Base-by-base conservation (phyloP, 2,329 filamentous ascomycete species). In the Paraphaeosphaeria sporulosa region DNA sequence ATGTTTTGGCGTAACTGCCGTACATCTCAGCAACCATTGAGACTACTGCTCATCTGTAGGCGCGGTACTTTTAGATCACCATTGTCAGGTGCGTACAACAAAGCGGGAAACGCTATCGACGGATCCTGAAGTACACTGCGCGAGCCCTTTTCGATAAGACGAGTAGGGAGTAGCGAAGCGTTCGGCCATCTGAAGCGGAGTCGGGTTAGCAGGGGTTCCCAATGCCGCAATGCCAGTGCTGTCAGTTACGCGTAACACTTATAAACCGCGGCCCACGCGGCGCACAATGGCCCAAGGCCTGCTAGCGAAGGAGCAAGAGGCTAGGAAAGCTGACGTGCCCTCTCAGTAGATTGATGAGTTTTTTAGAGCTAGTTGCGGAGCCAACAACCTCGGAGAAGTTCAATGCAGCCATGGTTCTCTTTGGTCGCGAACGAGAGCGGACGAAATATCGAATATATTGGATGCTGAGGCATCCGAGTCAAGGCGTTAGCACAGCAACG, bases 71-170 rank as follows among this genome's bases (percentile, higher is more conserved):
- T 48, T 32, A 36, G 34, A 30, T 59, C 90, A 30, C 94, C 94
- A 46, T 86, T 80, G 74, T 96, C 92, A 0, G 92, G 89, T 0
- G 90, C 94, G 71, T 97, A 97, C 59, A 89, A 84, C 40, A 97
- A 83, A n/a, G 85, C 90, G 0, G 88, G 86, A 2, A 83, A 80
- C 58, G 84, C 86, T 58, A 90, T 79, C 9, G 77, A 72, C 10
- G 87, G 84, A 70, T 90, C 82, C 15, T 85, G 82, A 50, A 96
- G 84, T 9, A 89, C 86, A 55, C 81, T 80, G 59, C 84, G 80
- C 58, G 89, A 82, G 27, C 91, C 89, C 30, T 80, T 78, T 38
- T 85, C 82, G 58, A 96, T 83, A 15, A 88, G 81, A 4, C 82
- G 75, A 2, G 85, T 84, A 7, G 93, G 91, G 10, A 96, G 84